phyloP scores from a whole-genome alignment of 78 protist species.

The Cavenderia fasciculata region DNA sequence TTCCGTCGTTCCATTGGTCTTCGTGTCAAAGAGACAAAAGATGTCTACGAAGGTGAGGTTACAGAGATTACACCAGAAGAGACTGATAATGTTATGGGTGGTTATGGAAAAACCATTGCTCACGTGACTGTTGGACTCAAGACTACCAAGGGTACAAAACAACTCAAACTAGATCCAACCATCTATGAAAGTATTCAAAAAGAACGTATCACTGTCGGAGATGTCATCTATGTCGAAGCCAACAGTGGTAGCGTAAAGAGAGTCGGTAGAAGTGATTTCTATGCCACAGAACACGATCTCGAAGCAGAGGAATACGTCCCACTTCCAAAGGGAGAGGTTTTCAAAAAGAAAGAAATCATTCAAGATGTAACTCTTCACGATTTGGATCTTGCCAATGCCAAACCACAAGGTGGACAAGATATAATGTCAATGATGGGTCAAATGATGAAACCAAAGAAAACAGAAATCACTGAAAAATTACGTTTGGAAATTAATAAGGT shows the following conservation, averaged over 20 bases:
- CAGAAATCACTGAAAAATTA: constrained; percentile 99
- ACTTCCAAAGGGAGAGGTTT: constrained; percentile 99
- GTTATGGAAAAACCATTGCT: too few species aligned
- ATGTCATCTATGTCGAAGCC: constrained; percentile 99
- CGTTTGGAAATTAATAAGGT: constrained; percentile 99
- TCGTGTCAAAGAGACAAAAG: constrained; percentile 98
- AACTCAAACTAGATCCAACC: constrained; percentile 97
- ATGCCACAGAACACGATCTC: constrained; percentile 97
- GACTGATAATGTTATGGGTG: constrained; percentile 95
- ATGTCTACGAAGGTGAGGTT: constrained; percentile 99
- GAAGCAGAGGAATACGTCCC: constrained; percentile 99
- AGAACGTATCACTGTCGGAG: constrained; percentile 97
- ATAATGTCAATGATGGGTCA: constrained; percentile 97
- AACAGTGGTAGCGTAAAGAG: constrained; percentile 97
- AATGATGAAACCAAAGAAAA: constrained; percentile 97
- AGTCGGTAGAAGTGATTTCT: constrained; percentile 98
- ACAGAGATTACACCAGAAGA: constrained; percentile 98
- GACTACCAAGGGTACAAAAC: constrained; percentile 94
- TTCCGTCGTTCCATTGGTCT: constrained; percentile 99
- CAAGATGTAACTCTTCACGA: constrained; percentile 99
- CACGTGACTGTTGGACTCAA: constrained; percentile 94
- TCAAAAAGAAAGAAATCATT: constrained; percentile 97
- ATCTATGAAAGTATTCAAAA: constrained; percentile 98
- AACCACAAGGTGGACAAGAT: constrained; percentile 99
- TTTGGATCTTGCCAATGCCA: constrained; percentile 99